Evolutionary conservation across 2,329 filamentous ascomycete species (phyloP).

Genomic region (Xylariaceae sp.): DNA sequence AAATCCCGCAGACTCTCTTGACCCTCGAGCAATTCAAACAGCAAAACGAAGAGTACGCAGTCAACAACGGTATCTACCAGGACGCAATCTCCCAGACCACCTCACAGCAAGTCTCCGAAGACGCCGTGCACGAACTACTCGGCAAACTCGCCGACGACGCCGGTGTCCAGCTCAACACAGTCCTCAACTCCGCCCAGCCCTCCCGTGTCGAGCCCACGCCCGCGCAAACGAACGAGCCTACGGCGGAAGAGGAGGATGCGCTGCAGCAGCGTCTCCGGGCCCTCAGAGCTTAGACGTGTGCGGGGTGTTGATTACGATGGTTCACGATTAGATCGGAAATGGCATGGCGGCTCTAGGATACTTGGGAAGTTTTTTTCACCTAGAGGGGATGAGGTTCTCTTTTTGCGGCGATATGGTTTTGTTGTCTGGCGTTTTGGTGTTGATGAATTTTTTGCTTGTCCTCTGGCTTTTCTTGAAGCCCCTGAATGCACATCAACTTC

Average conservation of each 20-base stretch:
- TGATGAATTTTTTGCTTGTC: background rate
- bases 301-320: slow-evolving; percentile 4
- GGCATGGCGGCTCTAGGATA: background rate
- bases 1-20: slow-evolving; percentile 43
- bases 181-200: slow-evolving; percentile 57
- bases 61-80: slow-evolving; percentile 72
- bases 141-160: slow-evolving; percentile 83
- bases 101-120: slow-evolving; percentile 65
- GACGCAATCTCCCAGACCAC: slow-evolving; percentile 78
- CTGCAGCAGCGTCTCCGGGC: slow-evolving; percentile 58
- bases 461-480: background rate
- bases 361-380: background rate
- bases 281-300: slow-evolving; percentile 42
- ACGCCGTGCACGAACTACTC: slow-evolving; percentile 81
- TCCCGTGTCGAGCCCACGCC: slow-evolving; percentile 51
- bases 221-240: slow-evolving; percentile 55
- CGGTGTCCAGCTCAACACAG: slow-evolving; percentile 73
- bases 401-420: background rate
- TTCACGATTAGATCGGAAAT: slow-evolving; percentile 7
- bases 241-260: slow-evolving; percentile 73
- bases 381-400: background rate
- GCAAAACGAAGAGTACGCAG: slow-evolving; percentile 60
- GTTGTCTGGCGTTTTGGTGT: slow-evolving; percentile 12
- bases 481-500: background rate
- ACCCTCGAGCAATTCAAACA: slow-evolving; percentile 57